These are phyloP conservation scores for Phlyctochytrium planicorne DNA, from an alignment of 192 early-diverging fungal genomes.

Conservation along the genomic window DNA sequence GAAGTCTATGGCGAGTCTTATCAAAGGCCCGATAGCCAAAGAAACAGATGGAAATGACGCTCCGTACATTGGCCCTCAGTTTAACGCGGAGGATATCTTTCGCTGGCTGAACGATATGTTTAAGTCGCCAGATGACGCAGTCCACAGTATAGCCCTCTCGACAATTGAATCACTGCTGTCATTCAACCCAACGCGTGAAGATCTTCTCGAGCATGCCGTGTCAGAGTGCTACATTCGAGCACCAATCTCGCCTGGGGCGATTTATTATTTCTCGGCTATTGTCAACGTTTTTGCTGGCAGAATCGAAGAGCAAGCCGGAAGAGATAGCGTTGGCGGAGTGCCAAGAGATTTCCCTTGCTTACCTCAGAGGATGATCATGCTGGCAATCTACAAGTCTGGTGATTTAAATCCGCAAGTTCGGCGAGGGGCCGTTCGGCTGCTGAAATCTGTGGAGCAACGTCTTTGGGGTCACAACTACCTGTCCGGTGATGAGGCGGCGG, in stretches of 20 bases:
- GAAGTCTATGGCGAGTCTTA: conserved; percentile 87
- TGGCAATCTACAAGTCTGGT: conserved; percentile 76
- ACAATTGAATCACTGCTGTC: conserved; percentile 72
- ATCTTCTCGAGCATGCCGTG: conserved; percentile 64
- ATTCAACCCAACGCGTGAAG: conserved; percentile 34
- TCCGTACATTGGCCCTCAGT: conserved; percentile 11
- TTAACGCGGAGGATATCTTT: conserved; percentile 40
- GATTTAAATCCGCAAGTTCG: conserved; percentile 69
- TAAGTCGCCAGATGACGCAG: conserved; percentile 38
- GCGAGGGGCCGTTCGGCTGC: conserved; percentile 65
- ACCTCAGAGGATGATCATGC: conserved; percentile 38
- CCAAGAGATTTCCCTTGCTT: conserved; percentile 59
- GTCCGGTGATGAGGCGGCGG: conserved; percentile 20
- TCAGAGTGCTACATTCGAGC: conserved; percentile 67
- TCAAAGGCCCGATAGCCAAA: conserved; percentile 48
- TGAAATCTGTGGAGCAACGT: conserved; percentile 69
- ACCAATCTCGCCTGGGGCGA: conserved; percentile 51
- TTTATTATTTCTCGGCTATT: conserved; percentile 68
- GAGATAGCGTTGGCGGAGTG: conserved; percentile 7
- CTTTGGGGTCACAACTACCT: conserved; percentile 42
- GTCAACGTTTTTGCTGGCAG: conserved; percentile 66
- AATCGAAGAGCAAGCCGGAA: conserved; percentile 28
- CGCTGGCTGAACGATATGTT: conserved; percentile 46
- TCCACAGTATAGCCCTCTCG: conserved; percentile 46
- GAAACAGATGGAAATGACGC: conserved; percentile 19